Conservation (phyloP, 192 early-diverging fungal species). For the Funneliformis mosseae region DNA sequence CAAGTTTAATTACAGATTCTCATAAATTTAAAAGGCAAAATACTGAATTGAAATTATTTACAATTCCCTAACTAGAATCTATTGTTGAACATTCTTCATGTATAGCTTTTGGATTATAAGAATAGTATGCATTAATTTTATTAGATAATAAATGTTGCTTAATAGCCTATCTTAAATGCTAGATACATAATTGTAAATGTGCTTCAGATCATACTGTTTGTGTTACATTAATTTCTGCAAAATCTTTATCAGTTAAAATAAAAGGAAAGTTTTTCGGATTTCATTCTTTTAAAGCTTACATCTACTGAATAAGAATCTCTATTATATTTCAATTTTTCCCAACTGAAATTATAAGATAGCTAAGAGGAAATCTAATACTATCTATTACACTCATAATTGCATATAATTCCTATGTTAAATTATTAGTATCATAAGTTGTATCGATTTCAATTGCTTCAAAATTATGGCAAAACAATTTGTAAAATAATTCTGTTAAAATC, state of each 20-base stretch:
- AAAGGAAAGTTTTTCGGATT: neutral
- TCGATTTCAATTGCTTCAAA: neutral
- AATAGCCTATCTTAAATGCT: neutral
- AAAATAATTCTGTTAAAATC: too few relatives aligned
- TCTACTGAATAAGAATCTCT: neutral
- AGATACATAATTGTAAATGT: neutral
- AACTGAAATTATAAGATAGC: constrained; percentile 5
- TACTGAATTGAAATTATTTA: neutral
- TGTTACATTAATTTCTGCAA: constrained; percentile 11
- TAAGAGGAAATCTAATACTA: neutral
- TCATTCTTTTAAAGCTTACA: neutral
- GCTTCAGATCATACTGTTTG: neutral
- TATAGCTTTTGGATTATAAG: neutral
- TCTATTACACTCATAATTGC: neutral
- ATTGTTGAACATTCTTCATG: neutral
- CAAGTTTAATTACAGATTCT: neutral
- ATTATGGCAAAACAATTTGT: too few relatives aligned
- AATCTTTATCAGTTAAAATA: constrained; percentile 14
- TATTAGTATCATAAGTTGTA: constrained; percentile 2
- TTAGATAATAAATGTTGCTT: neutral
- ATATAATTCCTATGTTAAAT: neutral
- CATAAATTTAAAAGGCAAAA: neutral
- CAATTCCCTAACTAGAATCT: neutral
- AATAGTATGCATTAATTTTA: neutral
- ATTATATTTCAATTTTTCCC: neutral